Percentiles rank a stretch among this genome's conserved stretches.
Evolutionary conservation across 2,329 filamentous ascomycete genomes (phyloP).

Genomic region (Penicillium sp.): DNA sequence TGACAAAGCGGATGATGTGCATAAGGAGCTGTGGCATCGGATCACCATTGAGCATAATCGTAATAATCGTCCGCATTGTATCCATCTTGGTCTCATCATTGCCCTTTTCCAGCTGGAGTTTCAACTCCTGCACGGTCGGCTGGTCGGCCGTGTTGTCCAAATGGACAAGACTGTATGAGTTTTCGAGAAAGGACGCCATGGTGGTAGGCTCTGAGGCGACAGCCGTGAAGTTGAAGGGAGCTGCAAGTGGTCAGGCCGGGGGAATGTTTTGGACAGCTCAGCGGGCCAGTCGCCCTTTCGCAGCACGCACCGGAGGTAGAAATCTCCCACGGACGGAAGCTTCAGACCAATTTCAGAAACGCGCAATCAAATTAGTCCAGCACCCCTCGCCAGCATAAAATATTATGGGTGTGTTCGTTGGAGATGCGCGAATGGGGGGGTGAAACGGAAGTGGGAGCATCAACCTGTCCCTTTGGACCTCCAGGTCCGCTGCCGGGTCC

Average conservation of each 20-base stretch:
- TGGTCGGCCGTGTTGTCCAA: constrained; percentile 95
- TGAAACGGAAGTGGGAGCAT: constrained; percentile 17
- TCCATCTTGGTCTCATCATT: constrained; percentile 89
- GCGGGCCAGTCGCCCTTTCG: constrained; percentile 5
- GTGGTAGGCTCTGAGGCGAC: constrained; percentile 36
- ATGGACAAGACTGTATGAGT: constrained; percentile 93
- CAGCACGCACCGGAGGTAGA: constrained; percentile 22
- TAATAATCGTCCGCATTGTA: constrained; percentile 93
- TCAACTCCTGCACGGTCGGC: constrained; percentile 82
- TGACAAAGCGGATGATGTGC: constrained; percentile 99
- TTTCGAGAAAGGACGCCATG: constrained; percentile 94
- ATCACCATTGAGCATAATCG: constrained; percentile 96
- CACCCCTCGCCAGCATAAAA: constrained; percentile 33
- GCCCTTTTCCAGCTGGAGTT: constrained; percentile 88
- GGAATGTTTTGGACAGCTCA: constrained; percentile 27
- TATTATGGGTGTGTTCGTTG: constrained; percentile 32
- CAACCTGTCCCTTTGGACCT: constrained; percentile 37
- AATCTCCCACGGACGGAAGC: constrained; percentile 21
- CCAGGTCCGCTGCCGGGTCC: constrained; percentile 26
- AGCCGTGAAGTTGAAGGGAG: constrained; percentile 25
- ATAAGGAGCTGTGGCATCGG: constrained; percentile 92
- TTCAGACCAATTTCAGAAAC: constrained; percentile 19
- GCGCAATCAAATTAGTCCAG: constrained; percentile 25
- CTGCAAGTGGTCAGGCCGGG: constrained; percentile 30
- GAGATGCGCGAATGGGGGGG: constrained; percentile 26